phyloP scores from a whole-genome alignment of 192 early-diverging fungal species.

The Diversispora epigaea region DNA sequence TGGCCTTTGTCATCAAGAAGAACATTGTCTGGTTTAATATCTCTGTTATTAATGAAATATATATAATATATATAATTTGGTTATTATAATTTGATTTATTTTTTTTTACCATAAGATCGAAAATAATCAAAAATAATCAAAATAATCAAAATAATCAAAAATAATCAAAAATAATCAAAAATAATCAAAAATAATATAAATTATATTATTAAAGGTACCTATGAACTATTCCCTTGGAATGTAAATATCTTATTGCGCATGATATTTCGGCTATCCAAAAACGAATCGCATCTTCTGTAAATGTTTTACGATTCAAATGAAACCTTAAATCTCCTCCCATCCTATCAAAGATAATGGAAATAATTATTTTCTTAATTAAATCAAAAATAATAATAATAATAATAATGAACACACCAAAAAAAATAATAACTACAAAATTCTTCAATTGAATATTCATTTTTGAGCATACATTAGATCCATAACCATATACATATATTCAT shows the following conservation, averaged over 20 bases:
- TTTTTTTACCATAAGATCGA: too few relatives aligned
- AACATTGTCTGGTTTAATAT: conserved; percentile 94
- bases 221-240: conserved; percentile 81
- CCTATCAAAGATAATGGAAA: conserved; percentile 37
- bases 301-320: conserved; percentile 68
- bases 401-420: too few relatives aligned
- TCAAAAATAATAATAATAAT: too few relatives aligned
- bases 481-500: conserved; percentile 86
- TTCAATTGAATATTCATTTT: conserved; percentile 12
- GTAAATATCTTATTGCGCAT: conserved; percentile 80
- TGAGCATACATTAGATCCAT: conserved; percentile 77
- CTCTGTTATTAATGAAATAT: conserved; percentile 39
- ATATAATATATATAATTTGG: too few relatives aligned
- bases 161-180: background rate
- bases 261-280: conserved; percentile 91
- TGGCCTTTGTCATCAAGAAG: conserved; percentile 78
- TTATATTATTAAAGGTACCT: conserved; percentile 40
- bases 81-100: too few relatives aligned
- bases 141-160: background rate
- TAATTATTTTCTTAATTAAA: background rate
- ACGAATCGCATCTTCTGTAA: conserved; percentile 73
- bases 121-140: background rate
- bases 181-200: background rate
- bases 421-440: background rate
- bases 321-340: conserved; percentile 84